Conservation (phyloP, 2,329 filamentous ascomycete species). For the Aspergillus sp. region DNA sequence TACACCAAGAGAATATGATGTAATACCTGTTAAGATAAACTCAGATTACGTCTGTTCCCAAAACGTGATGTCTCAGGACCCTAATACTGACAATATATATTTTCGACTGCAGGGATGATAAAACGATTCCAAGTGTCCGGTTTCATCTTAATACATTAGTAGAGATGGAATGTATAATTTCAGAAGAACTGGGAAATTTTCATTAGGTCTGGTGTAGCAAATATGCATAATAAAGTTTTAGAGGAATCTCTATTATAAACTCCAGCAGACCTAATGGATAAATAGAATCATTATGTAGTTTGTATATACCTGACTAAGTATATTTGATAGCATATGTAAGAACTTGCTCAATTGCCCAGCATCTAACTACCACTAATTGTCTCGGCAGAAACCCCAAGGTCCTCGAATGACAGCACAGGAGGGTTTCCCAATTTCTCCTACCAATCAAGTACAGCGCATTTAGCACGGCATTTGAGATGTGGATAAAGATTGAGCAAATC, state of each 20-base stretch:
- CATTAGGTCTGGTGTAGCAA: too few species aligned
- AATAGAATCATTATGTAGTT: too few species aligned
- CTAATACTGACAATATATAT: background rate
- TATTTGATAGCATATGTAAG: too few species aligned
- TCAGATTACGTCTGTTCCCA: too few species aligned
- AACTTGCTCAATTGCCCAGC: background rate
- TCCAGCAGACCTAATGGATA: constrained; percentile 32
- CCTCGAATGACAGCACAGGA: background rate
- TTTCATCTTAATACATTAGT: too few species aligned
- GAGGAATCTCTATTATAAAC: constrained; percentile 41
- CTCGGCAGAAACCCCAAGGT: background rate
- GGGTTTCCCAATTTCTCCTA: background rate
- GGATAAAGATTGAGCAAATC: background rate
- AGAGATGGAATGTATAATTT: too few species aligned
- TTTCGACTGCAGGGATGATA: background rate
- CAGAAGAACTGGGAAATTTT: constrained; percentile 32
- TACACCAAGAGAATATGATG: rapidly evolving
- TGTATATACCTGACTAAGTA: too few species aligned
- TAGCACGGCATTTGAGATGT: background rate
- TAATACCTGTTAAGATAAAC: too few species aligned
- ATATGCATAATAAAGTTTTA: too few species aligned
- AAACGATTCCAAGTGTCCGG: too few species aligned
- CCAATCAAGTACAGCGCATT: background rate
- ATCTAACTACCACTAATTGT: background rate
- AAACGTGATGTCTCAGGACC: too few species aligned